Conservation (phyloP, 352 stramenopile genomes). For the Phytopythium vexans region DNA sequence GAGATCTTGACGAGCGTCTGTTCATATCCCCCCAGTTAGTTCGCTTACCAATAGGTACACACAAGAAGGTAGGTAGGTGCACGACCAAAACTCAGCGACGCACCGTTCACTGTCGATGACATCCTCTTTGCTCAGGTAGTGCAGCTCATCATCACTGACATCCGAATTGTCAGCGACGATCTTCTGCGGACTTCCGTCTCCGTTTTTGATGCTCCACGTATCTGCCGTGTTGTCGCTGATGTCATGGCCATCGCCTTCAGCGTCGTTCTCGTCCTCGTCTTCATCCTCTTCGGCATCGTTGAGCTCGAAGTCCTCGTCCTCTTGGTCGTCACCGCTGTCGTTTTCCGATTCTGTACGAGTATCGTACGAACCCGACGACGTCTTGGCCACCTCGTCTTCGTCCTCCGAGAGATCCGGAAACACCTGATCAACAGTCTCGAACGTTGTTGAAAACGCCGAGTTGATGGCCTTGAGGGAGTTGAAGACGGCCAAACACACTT, state of each 20-base stretch:
- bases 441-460: conserved; percentile 67
- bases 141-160: conserved; percentile 14
- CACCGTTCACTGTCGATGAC: conserved; percentile 53
- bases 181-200: no score
- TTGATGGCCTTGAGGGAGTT: conserved; percentile 82
- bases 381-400: conserved; percentile 22
- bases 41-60: conserved; percentile 1
- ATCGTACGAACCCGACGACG: not conserved
- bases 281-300: conserved; percentile 28
- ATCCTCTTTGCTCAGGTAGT: conserved; percentile 44
- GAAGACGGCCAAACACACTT: conserved; percentile 72
- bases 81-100: conserved; percentile 5
- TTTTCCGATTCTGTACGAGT: no score
- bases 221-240: no score
- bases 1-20: conserved; percentile 3
- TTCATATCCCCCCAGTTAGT: not conserved
- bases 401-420: conserved; percentile 43
- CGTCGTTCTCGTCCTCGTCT: conserved; percentile 14
- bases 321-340: conserved; percentile 34
- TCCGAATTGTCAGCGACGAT: conserved; percentile 5
- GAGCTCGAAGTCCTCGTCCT: conserved; percentile 52
- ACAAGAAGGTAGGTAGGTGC: not conserved
- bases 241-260: conserved; percentile 3
- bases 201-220: no score
- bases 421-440: conserved; percentile 48